Conservation (phyloP, 805 yeast species). For the Wickerhamomyces kurtzmanii region DNA sequence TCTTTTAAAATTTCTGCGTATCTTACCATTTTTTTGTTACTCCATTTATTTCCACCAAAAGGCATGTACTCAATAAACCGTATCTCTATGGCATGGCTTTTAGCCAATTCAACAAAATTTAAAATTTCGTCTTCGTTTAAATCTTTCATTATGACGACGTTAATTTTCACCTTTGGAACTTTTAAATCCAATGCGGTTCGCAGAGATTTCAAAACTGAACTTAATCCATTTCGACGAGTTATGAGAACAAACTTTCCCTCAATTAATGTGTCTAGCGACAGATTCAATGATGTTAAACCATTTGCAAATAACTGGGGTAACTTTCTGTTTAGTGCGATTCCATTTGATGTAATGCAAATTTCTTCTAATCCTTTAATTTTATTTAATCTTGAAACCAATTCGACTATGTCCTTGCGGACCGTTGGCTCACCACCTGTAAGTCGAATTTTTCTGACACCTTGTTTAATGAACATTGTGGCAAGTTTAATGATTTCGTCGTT, state of each 20-base stretch:
- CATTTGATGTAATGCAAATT: slow-evolving; percentile 42
- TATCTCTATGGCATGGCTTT: slow-evolving; percentile 30
- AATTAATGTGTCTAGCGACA: slow-evolving; percentile 38
- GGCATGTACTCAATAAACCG: slow-evolving; percentile 54
- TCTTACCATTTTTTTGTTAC: slow-evolving; percentile 30
- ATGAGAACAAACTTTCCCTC: slow-evolving; percentile 40
- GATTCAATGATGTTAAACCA: slow-evolving; percentile 38
- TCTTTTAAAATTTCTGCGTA: slow-evolving; percentile 30
- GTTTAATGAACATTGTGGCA: slow-evolving; percentile 31
- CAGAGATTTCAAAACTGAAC: slow-evolving; percentile 32
- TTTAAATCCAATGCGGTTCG: slow-evolving; percentile 33
- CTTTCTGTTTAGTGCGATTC: slow-evolving; percentile 38
- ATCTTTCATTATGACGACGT: slow-evolving; percentile 39
- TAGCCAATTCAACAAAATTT: slow-evolving; percentile 33
- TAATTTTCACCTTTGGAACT: slow-evolving; percentile 35
- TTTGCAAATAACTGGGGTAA: slow-evolving; percentile 26
- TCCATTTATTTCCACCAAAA: slow-evolving; percentile 46
- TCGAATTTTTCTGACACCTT: slow-evolving; percentile 42
- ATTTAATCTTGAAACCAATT: slow-evolving; percentile 27
- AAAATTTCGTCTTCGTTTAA: slow-evolving; percentile 41
- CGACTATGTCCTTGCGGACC: slow-evolving; percentile 38
- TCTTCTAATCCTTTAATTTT: slow-evolving; percentile 32
- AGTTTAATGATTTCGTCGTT: slow-evolving; percentile 33
- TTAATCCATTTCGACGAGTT: slow-evolving; percentile 40
- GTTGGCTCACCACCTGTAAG: slow-evolving; percentile 52